Evolutionary conservation across 352 stramenopile genomes (phyloP).

Genomic region (Elongisporangium anandrum): DNA sequence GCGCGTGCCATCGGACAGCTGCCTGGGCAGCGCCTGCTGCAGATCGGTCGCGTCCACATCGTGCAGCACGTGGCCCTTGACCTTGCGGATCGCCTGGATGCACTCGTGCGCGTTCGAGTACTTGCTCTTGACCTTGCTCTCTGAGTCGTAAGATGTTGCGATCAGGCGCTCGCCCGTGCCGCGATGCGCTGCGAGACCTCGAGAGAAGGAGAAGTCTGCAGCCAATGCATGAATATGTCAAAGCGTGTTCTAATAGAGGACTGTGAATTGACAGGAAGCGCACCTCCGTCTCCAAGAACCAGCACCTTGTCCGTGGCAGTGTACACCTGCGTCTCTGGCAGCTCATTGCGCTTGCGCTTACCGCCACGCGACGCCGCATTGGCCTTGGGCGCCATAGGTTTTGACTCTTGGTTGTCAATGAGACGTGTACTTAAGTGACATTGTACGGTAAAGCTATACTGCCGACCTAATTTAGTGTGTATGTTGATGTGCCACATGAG

Average conservation of each 20-base stretch:
- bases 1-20: conserved; percentile 2
- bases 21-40: conserved; percentile 9
- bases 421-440: not conserved
- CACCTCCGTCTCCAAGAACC: conserved; percentile 74
- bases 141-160: conserved; percentile 79
- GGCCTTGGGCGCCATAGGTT: conserved; percentile 26
- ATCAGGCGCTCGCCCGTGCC: conserved; percentile 47
- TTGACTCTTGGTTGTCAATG: conserved; percentile 11
- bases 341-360: conserved; percentile 23
- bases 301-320: conserved; percentile 48
- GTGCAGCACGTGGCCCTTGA: conserved; percentile 55
- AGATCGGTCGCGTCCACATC: conserved; percentile 83
- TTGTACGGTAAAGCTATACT: not conserved
- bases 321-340: conserved; percentile 34
- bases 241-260: not conserved
- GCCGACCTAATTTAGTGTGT: not conserved
- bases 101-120: conserved; percentile 75
- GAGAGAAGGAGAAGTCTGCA: conserved; percentile 81
- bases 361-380: conserved; percentile 14
- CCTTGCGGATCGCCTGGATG: conserved; percentile 41
- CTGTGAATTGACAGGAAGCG: not conserved
- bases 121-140: conserved; percentile 56
- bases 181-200: conserved; percentile 59
- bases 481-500: not conserved
- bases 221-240: not conserved